Base-by-base conservation (phyloP, 2,329 filamentous ascomycete species). In the Hypoxylon sp. region DNA sequence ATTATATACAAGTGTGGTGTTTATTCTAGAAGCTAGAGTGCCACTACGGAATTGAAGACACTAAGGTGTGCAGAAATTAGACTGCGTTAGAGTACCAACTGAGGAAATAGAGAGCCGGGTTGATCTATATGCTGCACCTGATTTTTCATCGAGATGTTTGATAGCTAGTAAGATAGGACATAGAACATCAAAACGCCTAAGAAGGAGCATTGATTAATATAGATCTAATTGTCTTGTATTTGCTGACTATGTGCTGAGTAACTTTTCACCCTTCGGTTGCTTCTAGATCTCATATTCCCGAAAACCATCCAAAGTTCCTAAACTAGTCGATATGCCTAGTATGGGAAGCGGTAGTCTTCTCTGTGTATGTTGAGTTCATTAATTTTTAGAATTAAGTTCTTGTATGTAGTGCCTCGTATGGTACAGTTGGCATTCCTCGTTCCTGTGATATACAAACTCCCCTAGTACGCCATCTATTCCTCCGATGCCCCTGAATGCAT, bases 401-500 rank as follows among this genome's bases (percentile, higher is more conserved):
- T 41, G 32, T 59, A 25, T 53, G 52, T 14, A 52, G 17, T 23
- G 38, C 32, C 57, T 17, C 17, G 14, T 32, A 32, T 49, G 28
- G 23, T 38, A 56, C 36, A 19, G n/a, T 51, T 5, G 36, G 23
- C 6, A 28, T 13, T 65, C 41, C 25, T 23, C 56, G 34, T 43
- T 17, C 32, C 5, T n/a, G 10, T 43, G 43, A 32, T 51, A 30
- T 61, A 43, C 58, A 65, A 55, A 51, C 17, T 50, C 14, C 48
- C n/a, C 45, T 25, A 19, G 19, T 51, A 62, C 50, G 62, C 49
- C 53, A 43, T 34, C n/a, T 43, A 46, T 7, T 65, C 28, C 46
- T 11, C 49, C 34, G 34, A 28, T 60, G 45, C 9, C 48, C 25
- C 50, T 41, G 14, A 58, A 46, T 55, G 23, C 25, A 14, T 56